Conservation (phyloP, 352 stramenopile genomes). For the Phytophthora parvispora region DNA sequence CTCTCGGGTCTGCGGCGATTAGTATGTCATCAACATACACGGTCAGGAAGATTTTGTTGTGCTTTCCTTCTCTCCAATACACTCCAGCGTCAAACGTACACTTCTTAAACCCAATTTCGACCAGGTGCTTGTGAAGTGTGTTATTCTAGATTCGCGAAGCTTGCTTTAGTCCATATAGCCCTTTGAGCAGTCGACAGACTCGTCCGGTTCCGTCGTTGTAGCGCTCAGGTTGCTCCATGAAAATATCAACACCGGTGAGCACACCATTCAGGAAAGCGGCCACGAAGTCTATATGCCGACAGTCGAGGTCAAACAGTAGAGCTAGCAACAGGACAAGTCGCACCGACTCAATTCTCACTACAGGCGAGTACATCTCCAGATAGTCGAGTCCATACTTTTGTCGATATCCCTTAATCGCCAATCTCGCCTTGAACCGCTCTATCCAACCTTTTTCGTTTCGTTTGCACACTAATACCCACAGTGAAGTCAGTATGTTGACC, state of each 20-base stretch:
- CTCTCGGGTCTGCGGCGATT: neutral
- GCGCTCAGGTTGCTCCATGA: neutral
- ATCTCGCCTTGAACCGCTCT: neutral
- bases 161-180: constrained; percentile 9
- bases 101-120: constrained; percentile 1
- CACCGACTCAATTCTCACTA: neutral
- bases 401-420: constrained; percentile 2
- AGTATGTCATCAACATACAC: neutral
- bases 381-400: constrained; percentile 11
- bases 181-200: constrained; percentile 1
- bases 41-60: neutral
- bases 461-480: constrained; percentile 3
- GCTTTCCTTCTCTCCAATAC: neutral
- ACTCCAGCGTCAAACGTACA: neutral
- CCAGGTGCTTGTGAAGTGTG: neutral
- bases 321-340: neutral
- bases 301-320: neutral
- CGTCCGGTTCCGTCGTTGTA: constrained; percentile 1
- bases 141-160: constrained; percentile 6
- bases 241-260: neutral
- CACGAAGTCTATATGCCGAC: neutral
- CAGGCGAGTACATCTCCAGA: neutral
- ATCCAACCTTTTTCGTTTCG: constrained; percentile 2
- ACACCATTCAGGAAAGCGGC: neutral
- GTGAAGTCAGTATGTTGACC: neutral